phyloP scores from a whole-genome alignment of 345 rosid species.

The Lepidium didymum region DNA sequence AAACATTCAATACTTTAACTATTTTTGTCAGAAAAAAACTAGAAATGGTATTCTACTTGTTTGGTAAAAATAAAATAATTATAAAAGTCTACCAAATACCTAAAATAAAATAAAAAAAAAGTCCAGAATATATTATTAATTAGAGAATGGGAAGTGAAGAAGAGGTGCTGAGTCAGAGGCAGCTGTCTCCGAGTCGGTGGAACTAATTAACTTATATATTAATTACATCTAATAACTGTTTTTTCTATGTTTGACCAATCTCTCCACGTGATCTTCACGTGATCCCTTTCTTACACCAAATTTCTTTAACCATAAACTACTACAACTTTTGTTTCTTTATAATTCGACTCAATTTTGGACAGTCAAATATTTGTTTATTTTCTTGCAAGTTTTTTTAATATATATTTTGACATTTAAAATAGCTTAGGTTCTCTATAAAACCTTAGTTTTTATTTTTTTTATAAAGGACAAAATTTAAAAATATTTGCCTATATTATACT shows the following conservation, averaged over 20 bases:
- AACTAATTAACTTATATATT: background rate
- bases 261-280: constrained; percentile 3
- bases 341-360: too few species aligned
- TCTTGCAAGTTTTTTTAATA: too few species aligned
- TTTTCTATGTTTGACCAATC: constrained; percentile 2
- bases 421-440: too few species aligned
- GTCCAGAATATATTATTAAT: background rate
- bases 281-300: background rate
- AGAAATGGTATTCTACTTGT: background rate
- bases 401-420: too few species aligned
- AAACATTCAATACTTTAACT: background rate
- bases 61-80: background rate
- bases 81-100: background rate
- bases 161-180: constrained; percentile 14
- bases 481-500: too few species aligned
- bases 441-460: too few species aligned
- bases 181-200: constrained; percentile 25
- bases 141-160: constrained; percentile 7
- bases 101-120: background rate
- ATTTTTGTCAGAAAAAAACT: background rate
- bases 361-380: too few species aligned
- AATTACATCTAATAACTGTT: background rate
- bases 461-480: too few species aligned
- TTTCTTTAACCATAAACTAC: too few species aligned
- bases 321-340: too few species aligned